Conservation (phyloP, 1,284 basidiomycete species). For the Trichosporon inkin region DNA sequence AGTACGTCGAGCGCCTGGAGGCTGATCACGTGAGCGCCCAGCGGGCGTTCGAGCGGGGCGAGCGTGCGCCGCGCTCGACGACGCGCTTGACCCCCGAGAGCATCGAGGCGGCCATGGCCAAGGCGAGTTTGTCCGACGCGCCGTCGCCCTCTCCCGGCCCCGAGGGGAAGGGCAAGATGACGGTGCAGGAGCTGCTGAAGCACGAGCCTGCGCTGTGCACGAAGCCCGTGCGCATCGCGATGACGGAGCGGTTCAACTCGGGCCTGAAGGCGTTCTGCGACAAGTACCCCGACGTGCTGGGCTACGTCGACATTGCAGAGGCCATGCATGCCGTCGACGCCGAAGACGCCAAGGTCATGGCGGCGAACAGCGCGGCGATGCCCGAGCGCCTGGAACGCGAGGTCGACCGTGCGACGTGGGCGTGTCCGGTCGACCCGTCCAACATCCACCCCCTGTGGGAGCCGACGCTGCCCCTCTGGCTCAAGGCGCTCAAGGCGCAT, state of each 20-base stretch:
- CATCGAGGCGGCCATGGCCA: not conserved
- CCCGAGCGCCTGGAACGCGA: conserved; percentile 14
- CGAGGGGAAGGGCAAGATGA: conserved; percentile 21
- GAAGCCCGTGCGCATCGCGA: conserved; percentile 35
- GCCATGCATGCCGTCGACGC: conserved; percentile 27
- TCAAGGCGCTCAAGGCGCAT: conserved; percentile 26
- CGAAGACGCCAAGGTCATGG: conserved; percentile 8
- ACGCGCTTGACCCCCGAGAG: conserved; percentile 23
- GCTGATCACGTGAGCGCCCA: conserved; percentile 24
- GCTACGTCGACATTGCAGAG: conserved; percentile 38
- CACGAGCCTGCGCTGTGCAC: conserved; percentile 41
- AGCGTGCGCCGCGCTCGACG: conserved; percentile 17
- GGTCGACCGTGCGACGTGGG: conserved; percentile 38
- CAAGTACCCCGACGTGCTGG: conserved; percentile 28
- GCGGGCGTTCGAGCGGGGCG: conserved; percentile 15
- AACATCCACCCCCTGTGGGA: conserved; percentile 49
- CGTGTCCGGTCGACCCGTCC: conserved; percentile 41
- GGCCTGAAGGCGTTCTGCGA: conserved; percentile 33
- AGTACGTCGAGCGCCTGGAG: conserved; percentile 40
- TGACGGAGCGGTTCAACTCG: conserved; percentile 40
- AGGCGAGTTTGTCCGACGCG: not conserved
- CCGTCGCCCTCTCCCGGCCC: not conserved
- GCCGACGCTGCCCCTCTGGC: conserved; percentile 45
- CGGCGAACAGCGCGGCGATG: not conserved
- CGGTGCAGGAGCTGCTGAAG: conserved; percentile 29